Evolutionary conservation across 2,329 filamentous ascomycete genomes (phyloP).

Genomic region (Helminthosporium solani): DNA sequence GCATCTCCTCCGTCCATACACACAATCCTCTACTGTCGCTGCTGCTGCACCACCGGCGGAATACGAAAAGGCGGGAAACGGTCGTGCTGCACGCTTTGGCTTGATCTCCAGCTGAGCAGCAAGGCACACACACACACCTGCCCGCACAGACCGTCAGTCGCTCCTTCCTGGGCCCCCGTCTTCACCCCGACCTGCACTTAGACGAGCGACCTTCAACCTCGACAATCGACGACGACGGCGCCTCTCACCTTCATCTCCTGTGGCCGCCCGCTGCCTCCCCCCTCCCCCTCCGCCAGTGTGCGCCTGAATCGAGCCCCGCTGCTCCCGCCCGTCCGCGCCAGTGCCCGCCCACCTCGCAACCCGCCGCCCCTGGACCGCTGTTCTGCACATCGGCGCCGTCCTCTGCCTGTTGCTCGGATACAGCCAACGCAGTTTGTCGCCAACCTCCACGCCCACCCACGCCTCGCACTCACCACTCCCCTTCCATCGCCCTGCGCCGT

Average conservation of each 20-base stretch:
- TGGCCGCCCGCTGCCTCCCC: background rate
- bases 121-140: background rate
- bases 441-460: conserved; percentile 10
- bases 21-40: no score
- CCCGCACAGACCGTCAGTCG: background rate
- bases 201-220: conserved; percentile 5
- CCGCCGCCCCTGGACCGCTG: background rate
- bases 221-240: conserved; percentile 7
- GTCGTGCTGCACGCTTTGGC: background rate
- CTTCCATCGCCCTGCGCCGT: conserved; percentile 18
- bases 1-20: no score
- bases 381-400: no score
- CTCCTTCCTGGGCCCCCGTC: background rate
- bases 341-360: background rate
- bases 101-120: background rate
- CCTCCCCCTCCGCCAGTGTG: no score
- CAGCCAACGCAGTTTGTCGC: no score
- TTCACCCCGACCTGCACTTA: conserved; percentile 2
- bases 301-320: background rate
- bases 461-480: conserved; percentile 7
- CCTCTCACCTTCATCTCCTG: conserved; percentile 10
- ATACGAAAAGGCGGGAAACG: no score
- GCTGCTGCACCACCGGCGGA: no score
- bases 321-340: background rate
- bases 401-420: no score